Evolutionary conservation across 257 asterid species (phyloP), one percentile per base, ranked within the genome.

Genomic region (Echium plantagineum): DNA sequence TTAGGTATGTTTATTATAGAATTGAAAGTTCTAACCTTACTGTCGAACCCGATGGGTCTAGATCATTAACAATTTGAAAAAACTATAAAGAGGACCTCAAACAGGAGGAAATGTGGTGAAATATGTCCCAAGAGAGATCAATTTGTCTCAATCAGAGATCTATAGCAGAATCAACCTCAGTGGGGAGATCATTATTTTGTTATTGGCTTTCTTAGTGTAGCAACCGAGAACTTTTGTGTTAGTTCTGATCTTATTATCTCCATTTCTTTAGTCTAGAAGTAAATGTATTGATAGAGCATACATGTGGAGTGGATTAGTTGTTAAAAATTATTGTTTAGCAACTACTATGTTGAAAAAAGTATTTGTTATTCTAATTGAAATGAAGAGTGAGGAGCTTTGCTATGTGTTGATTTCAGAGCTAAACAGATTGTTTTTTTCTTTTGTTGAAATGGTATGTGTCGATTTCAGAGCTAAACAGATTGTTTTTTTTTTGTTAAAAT

Each of bases 1-100:
- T 59, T 61, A 91, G 81, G 98, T 85, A 80, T 24, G 82, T 26
- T 2, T 24, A 24, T 62, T 26, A 30, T 47, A 61, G 18, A 32
- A 51, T 4, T 71, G 21, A 59, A 32, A 32, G 60, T 53, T 62
- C 26, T 9, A 17, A 42, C 49, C 49, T 42, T 42, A 13, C 49
- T 12, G 17, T 10, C 10, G 13, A 10, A 42, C 12, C 16, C 3
- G 49, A 17, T 17, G 5, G 2, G 49, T 0, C 5, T 10, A 17
- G 49, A 42, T 12, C 17, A 15, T 9, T 12, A 42, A 42, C 46
- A 12, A 10, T 9, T 42, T 42, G 12, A 5, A 12, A 13, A 42
- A 15, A 42, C 49, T 12, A 2, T 42, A 2, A 10, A 42, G 17
- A 42, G 13, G 49, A 42, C 49, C 49, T 42, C 13, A 17, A 13